phyloP scores from a whole-genome alignment of 345 rosid genomes.

The Gossypium anomalum region DNA sequence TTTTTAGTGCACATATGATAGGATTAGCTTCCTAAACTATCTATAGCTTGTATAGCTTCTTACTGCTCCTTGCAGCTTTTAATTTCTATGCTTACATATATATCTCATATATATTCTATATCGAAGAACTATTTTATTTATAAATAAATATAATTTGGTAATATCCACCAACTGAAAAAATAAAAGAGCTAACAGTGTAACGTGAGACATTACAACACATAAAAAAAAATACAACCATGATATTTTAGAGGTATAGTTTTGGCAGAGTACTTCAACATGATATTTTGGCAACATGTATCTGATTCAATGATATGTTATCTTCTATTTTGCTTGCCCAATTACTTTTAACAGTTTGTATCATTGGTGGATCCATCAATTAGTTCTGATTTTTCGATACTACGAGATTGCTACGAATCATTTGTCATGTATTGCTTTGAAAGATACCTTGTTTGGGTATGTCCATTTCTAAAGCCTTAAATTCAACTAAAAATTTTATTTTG shows the following conservation, averaged over 20 bases:
- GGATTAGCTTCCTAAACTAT: no score
- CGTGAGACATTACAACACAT: no score
- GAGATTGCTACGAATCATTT: slow-evolving; percentile 95
- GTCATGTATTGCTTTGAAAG: slow-evolving; percentile 99
- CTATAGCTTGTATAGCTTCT: no score
- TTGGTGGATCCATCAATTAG: slow-evolving; percentile 85
- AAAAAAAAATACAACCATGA: no score
- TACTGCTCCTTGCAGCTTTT: no score
- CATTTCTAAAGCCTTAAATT: slow-evolving; percentile 10
- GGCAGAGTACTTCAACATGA: not conserved
- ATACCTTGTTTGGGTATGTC: slow-evolving; percentile 84
- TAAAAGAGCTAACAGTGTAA: no score
- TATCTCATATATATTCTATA: no score
- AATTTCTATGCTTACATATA: no score
- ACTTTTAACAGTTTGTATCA: slow-evolving; percentile 65
- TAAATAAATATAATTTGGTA: no score
- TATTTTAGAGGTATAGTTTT: not conserved
- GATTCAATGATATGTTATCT: not conserved
- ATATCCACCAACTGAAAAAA: no score
- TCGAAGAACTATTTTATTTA: no score
- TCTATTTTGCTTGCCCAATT: slow-evolving; percentile 7
- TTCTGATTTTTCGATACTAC: slow-evolving; percentile 70
- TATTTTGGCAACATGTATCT: not conserved
- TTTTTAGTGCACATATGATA: no score
- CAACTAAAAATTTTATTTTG: not conserved